Evolutionary conservation across 2,329 filamentous ascomycete genomes (phyloP).

Genomic region (Apiospora hydei): DNA sequence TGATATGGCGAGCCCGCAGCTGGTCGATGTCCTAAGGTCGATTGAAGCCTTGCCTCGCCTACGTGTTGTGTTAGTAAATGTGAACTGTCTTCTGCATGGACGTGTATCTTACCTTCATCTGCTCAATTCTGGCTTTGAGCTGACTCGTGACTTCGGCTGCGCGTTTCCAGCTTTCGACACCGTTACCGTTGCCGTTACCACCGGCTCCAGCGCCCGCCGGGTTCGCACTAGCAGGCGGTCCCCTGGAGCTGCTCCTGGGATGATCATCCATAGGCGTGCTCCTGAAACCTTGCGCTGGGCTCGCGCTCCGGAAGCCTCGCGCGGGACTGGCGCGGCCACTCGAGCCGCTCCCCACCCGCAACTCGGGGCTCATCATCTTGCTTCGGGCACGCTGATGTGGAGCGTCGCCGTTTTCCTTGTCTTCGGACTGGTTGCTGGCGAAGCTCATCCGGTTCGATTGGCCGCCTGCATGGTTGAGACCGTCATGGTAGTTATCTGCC

Average conservation of each 20-base stretch:
- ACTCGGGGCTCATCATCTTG: constrained; percentile 61
- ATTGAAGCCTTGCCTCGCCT: constrained; percentile 61
- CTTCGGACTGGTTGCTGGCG: constrained; percentile 72
- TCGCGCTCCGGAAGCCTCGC: constrained; percentile 63
- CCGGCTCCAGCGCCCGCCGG: constrained; percentile 1
- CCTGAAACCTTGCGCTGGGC: constrained; percentile 64
- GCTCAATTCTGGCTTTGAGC: constrained; percentile 94
- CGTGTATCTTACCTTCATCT: constrained; percentile 79
- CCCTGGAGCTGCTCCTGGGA: constrained; percentile 30
- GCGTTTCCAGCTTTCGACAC: constrained; percentile 93
- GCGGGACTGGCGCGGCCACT: constrained; percentile 68
- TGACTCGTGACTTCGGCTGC: constrained; percentile 98
- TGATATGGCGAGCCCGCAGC: neutral
- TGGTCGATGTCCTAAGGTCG: constrained; percentile 43
- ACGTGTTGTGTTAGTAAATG: constrained; percentile 28
- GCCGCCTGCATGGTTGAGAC: constrained; percentile 45
- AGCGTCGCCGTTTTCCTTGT: constrained; percentile 75
- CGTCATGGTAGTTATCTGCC: constrained; percentile 65
- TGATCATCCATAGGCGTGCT: constrained; percentile 41
- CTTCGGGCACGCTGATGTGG: constrained; percentile 51
- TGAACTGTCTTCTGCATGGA: neutral
- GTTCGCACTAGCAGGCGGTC: constrained; percentile 33
- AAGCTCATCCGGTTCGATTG: constrained; percentile 65
- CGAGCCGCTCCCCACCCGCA: constrained; percentile 61
- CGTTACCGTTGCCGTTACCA: constrained; percentile 48